These are phyloP conservation scores for Chaetomium sp. DNA, from an alignment of 2,329 filamentous ascomycete species.

Conservation along the genomic window DNA sequence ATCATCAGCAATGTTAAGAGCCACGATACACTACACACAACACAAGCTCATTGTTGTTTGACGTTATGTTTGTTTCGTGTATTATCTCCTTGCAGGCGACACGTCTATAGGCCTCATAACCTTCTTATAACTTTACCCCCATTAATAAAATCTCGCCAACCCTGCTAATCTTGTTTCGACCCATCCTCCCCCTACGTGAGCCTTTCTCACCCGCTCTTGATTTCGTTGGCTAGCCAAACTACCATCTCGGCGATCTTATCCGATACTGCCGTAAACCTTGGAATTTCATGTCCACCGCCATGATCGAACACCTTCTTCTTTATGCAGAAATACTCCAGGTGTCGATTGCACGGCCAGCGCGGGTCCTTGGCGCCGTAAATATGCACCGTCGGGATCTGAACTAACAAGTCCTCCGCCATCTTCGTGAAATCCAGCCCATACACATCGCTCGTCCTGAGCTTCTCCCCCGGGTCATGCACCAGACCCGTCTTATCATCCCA, in stretches of 20 bases:
- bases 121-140: too few species aligned
- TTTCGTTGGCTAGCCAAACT: slow-evolving; percentile 19
- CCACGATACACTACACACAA: too few species aligned
- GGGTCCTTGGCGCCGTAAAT: slow-evolving; percentile 33
- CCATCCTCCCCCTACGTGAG: not conserved
- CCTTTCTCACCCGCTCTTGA: not conserved
- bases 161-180: too few species aligned
- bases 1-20: too few species aligned
- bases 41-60: too few species aligned
- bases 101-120: too few species aligned
- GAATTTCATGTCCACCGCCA: slow-evolving; percentile 34
- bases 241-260: slow-evolving; percentile 28
- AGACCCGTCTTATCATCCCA: slow-evolving; percentile 31
- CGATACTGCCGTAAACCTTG: slow-evolving; percentile 30
- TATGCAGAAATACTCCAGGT: slow-evolving; percentile 32
- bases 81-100: too few species aligned
- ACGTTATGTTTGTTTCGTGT: too few species aligned
- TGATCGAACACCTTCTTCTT: slow-evolving; percentile 31
- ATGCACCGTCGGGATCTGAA: slow-evolving; percentile 32
- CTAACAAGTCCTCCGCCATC: slow-evolving; percentile 28
- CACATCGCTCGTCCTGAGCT: slow-evolving; percentile 27
- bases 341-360: slow-evolving; percentile 30
- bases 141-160: too few species aligned
- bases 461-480: slow-evolving; percentile 26
- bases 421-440: slow-evolving; percentile 31